Evolutionary conservation across 176 grass and related monocot genomes (phyloP), one percentile per base, ranked within the genome.

Genomic region (Metroxylon sagu): DNA sequence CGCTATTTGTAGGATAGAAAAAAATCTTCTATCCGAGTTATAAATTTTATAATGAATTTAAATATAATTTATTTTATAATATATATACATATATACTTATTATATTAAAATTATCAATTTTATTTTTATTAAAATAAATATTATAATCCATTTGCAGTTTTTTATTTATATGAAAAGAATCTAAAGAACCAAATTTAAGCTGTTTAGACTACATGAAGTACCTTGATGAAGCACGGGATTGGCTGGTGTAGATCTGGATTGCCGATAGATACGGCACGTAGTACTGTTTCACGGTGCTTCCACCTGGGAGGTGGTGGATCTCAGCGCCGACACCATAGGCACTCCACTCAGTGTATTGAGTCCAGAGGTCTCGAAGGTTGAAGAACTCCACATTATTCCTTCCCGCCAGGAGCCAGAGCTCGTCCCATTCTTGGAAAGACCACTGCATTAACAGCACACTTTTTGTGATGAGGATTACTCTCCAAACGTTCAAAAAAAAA

Each of bases 231-330:
- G 71, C 52, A 6, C 73, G 60, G 31, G 25, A 72, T 66, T 84
- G 78, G 65, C 66, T 84, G 8, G 86, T 87, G 61, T 96, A 96
- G 19, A 96, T 61, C 76, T 96, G 86, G 60, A 96, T 82, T 51
- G 67, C 91, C 19, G 91, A 95, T 60, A 96, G 30, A 56, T 84
- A 96, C 0, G 91, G 91, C 17, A 73, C 80, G n/a, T 82, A 96
- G 65, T 90, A 90, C 53, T 96, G 91, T 23, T 79, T 61, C 3
- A 85, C 64, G 6, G 28, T 76, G 21, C 85, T 71, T 48, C 83
- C 80, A 54, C 69, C 57, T 2, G 56, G 65, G 48, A 96, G n/a
- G n/a, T n/a, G 80, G 70, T 65, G 57, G 71, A 96, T 77, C 0
- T 66, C 61, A 2, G 65, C 70, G 57, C 86, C 87, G 0, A 64